Conservation (phyloP, 495 filamentous ascomycete genomes). For the Podospora didyma region DNA sequence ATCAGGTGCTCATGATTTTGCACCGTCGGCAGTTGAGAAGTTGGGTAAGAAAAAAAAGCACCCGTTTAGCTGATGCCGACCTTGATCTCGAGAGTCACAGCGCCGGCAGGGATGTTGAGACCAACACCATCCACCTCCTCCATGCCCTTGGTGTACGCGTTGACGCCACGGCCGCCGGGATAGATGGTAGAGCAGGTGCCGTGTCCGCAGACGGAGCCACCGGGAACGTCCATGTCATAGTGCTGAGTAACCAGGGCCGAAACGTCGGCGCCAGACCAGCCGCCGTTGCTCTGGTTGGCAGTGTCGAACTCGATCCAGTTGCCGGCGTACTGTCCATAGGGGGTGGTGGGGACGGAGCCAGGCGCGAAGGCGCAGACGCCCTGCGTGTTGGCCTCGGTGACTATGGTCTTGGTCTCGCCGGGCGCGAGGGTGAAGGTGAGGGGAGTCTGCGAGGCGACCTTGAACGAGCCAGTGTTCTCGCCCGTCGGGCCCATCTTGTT, state of each 20-base stretch:
- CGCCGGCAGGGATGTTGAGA: slow-evolving; percentile 26
- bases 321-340: slow-evolving; percentile 26
- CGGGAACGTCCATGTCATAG: slow-evolving; percentile 27
- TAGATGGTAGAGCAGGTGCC: slow-evolving; percentile 31
- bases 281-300: slow-evolving; percentile 29
- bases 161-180: slow-evolving; percentile 26
- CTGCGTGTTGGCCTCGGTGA: slow-evolving; percentile 31
- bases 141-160: slow-evolving; percentile 35
- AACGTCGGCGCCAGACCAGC: slow-evolving; percentile 37
- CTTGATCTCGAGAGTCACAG: slow-evolving; percentile 14
- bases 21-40: slow-evolving; percentile 7
- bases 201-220: slow-evolving; percentile 28
- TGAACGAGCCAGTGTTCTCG: slow-evolving; percentile 30
- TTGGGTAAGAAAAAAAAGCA: background rate
- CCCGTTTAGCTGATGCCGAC: slow-evolving; percentile 15
- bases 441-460: slow-evolving; percentile 13
- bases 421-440: slow-evolving; percentile 29
- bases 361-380: slow-evolving; percentile 28
- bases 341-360: slow-evolving; percentile 17
- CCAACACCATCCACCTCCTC: slow-evolving; percentile 33
- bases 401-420: slow-evolving; percentile 33
- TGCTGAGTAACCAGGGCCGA: slow-evolving; percentile 31
- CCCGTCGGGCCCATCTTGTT: slow-evolving; percentile 36
- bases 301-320: slow-evolving; percentile 37
- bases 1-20: slow-evolving; percentile 1